Percentiles rank a stretch among this genome's conserved stretches.
Conservation (phyloP, 2,329 filamentous ascomycete genomes). For the Hortaea werneckii region DNA sequence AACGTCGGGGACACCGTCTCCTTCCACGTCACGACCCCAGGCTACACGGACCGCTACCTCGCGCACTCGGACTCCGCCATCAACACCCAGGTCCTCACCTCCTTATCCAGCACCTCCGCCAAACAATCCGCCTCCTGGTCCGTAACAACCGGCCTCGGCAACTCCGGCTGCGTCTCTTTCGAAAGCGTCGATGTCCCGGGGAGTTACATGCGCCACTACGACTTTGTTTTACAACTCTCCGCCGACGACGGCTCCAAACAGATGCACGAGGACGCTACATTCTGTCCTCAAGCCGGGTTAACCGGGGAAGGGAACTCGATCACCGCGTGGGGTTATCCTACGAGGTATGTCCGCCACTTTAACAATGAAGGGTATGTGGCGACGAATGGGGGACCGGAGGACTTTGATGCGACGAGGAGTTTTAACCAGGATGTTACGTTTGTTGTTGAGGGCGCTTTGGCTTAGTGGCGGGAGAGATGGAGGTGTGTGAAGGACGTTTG, state of each 20-base stretch:
- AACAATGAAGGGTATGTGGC: constrained; percentile 37
- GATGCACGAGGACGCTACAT: constrained; percentile 53
- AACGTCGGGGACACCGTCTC: constrained; percentile 43
- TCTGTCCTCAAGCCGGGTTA: constrained; percentile 46
- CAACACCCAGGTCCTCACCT: constrained; percentile 46
- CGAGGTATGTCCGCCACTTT: constrained; percentile 49
- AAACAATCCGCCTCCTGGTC: constrained; percentile 45
- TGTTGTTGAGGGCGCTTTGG: constrained; percentile 36
- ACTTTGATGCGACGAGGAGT: constrained; percentile 39
- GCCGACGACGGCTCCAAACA: constrained; percentile 46
- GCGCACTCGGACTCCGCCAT: constrained; percentile 42
- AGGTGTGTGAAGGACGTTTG: no score
- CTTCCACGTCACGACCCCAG: constrained; percentile 44
- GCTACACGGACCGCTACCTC: constrained; percentile 46
- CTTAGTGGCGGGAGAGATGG: constrained; percentile 7
- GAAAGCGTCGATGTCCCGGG: constrained; percentile 50
- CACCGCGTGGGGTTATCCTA: constrained; percentile 51
- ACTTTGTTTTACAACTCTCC: constrained; percentile 42
- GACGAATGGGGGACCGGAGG: constrained; percentile 47
- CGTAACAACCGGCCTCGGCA: constrained; percentile 45
- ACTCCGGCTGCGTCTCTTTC: constrained; percentile 50
- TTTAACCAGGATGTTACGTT: constrained; percentile 50
- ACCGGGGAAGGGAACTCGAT: constrained; percentile 44
- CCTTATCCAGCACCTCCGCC: constrained; percentile 39
- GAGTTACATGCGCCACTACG: constrained; percentile 47